Percentiles rank a stretch among this genome's conserved stretches.
These are phyloP conservation scores for Sesbania bispinosa DNA, from an alignment of 306 rosid species.

Conservation along the genomic window DNA sequence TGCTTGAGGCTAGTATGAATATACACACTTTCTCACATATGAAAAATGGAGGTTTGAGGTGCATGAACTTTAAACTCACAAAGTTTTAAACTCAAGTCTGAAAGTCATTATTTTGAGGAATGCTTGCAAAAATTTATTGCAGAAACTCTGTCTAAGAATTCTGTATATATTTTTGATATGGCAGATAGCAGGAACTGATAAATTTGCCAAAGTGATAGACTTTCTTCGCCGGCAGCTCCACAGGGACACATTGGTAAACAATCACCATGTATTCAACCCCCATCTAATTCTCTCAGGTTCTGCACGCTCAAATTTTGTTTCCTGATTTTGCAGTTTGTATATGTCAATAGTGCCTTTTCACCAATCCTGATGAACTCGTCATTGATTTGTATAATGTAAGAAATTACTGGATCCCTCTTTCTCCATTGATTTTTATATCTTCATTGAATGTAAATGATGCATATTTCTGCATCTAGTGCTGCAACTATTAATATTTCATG, in stretches of 20 bases:
- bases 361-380: slow-evolving; percentile 93
- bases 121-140: not conserved
- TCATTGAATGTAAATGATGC: not conserved
- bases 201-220: slow-evolving; percentile 91
- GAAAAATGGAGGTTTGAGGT: slow-evolving; percentile 9
- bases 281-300: slow-evolving; percentile 2
- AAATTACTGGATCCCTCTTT: slow-evolving; percentile 7
- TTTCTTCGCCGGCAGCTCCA: slow-evolving; percentile 89
- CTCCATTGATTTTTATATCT: not conserved
- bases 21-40: not conserved
- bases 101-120: slow-evolving; percentile 12
- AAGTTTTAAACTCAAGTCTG: not conserved
- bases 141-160: too few species aligned
- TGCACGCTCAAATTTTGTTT: slow-evolving; percentile 24
- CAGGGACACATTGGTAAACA: slow-evolving; percentile 77
- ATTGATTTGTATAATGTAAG: slow-evolving; percentile 86
- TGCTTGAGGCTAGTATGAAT: not conserved
- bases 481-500: not conserved
- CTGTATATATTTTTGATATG: slow-evolving; percentile 14
- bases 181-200: slow-evolving; percentile 84
- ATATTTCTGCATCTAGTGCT: not conserved
- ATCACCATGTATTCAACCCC: not conserved
- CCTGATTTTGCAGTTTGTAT: slow-evolving; percentile 73
- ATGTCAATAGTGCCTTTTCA: slow-evolving; percentile 88
- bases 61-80: not conserved